Percentiles rank a stretch among this genome's conserved stretches.
Evolutionary conservation across 306 rosid species (phyloP).

Genomic region (Quercus cerris): DNA sequence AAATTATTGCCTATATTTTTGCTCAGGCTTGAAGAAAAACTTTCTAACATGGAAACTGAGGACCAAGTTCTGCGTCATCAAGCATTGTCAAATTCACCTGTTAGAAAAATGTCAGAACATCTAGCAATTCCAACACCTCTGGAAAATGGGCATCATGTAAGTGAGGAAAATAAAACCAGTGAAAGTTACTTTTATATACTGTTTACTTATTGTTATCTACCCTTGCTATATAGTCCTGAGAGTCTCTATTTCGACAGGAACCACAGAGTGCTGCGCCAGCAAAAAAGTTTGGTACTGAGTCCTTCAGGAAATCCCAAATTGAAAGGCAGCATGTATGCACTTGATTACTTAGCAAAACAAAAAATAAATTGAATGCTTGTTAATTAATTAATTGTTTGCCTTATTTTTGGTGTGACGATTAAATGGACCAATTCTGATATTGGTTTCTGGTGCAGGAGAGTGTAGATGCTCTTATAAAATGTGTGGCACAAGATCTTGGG

Average conservation of each 20-base stretch:
- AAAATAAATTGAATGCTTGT: background rate
- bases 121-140: constrained; percentile 26
- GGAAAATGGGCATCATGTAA: constrained; percentile 77
- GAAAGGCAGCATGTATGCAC: constrained; percentile 75
- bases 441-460: constrained; percentile 61
- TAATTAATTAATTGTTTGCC: constrained; percentile 18
- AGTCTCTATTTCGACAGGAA: constrained; percentile 40
- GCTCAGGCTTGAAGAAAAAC: constrained; percentile 84
- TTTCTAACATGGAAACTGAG: constrained; percentile 81
- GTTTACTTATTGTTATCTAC: constrained; percentile 14
- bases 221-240: constrained; percentile 19
- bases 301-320: constrained; percentile 58
- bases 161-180: constrained; percentile 23
- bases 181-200: constrained; percentile 7
- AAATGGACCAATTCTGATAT: constrained; percentile 6
- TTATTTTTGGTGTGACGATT: constrained; percentile 9
- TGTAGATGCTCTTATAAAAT: constrained; percentile 66
- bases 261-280: constrained; percentile 26
- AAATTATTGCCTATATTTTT: constrained; percentile 15
- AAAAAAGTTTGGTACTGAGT: constrained; percentile 58
- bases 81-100: constrained; percentile 55
- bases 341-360: background rate
- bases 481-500: constrained; percentile 63
- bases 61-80: constrained; percentile 75
- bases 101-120: constrained; percentile 58